Conservation (phyloP, 805 yeast species). For the Kodamaea fukazawae region DNA sequence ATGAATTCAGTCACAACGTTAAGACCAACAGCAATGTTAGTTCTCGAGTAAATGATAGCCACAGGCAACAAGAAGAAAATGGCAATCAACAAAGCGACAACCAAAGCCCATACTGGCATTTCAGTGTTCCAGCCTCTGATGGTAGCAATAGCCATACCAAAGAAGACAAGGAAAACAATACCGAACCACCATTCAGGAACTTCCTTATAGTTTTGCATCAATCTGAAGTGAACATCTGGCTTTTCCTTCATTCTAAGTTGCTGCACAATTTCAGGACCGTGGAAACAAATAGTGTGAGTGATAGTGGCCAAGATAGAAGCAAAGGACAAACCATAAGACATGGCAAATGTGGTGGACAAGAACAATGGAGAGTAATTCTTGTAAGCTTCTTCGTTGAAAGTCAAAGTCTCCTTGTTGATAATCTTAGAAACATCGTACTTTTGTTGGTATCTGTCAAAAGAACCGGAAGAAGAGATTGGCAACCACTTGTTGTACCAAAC, state of each 20-base stretch:
- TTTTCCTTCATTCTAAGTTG: conserved; percentile 14
- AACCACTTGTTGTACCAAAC: conserved; percentile 22
- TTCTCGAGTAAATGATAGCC: conserved; percentile 35
- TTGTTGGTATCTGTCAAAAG: conserved; percentile 18
- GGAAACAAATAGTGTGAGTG: conserved; percentile 18
- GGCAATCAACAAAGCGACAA: conserved; percentile 39
- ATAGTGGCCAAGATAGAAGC: conserved; percentile 21
- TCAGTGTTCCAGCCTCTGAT: conserved; percentile 39
- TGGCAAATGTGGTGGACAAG: conserved; percentile 18
- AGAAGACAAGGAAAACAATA: conserved; percentile 23
- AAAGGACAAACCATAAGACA: conserved; percentile 21
- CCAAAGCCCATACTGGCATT: conserved; percentile 41
- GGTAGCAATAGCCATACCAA: conserved; percentile 18
- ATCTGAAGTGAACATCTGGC: conserved; percentile 21
- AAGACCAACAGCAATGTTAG: conserved; percentile 39
- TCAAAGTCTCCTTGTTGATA: conserved; percentile 13
- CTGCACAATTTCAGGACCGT: conserved; percentile 18
- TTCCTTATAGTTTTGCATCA: conserved; percentile 18
- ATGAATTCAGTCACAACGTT: conserved; percentile 44
- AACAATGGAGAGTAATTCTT: conserved; percentile 19
- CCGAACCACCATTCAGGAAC: conserved; percentile 24
- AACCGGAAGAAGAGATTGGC: conserved; percentile 20
- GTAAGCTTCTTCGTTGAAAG: conserved; percentile 16
- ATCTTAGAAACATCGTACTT: conserved; percentile 19
- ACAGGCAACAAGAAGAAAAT: conserved; percentile 38